Evolutionary conservation across 257 asterid genomes (phyloP), one percentile per base, ranked within the genome.

Genomic region (Solanum tarapatanum): DNA sequence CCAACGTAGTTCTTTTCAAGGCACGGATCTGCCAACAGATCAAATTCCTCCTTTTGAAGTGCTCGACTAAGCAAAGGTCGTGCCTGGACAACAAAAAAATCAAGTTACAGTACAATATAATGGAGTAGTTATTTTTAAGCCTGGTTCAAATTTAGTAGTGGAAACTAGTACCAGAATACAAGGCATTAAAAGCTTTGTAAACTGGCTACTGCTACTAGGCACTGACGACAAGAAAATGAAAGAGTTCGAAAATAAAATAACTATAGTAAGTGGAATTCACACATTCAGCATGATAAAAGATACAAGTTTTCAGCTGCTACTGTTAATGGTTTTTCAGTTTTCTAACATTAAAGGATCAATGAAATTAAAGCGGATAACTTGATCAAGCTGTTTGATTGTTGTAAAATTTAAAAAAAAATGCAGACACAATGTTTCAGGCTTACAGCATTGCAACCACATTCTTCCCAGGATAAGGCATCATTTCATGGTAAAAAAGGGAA

Each of bases 41-140:
- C 93, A 74, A 93, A 93, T 73, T 95, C 95, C 90, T 90, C 90
- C 2, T 90, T 90, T 80, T 95, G 95, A 62, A 95, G 86, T 79
- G 98, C 98, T 48, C 93, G 92, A 88, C 93, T 87, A 48, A 97
- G 88, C 90, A 96, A 89, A 68, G 98, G 99, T 10, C 99, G 99
- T 69, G 98, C 99, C 99, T 97, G 93, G 83, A 84, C 88, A 35
- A 88, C 82, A 89, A 83, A 30, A 48, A 82, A 4, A 79, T 79
- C 66, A 82, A 28, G 7, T 30, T 30, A 48, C 69, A 1, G 37
- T 41, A 41, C 17, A 7, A 14, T 77, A 41, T 24, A 13, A 77
- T 12, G 32, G 48, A 41, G 14, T 43, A 26, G 12, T 75, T 21
- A 11, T 21, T n/a, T 73, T 79, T 26, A 43, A 17, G 84, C 84